Percentiles rank a stretch among this genome's conserved stretches.
These are phyloP conservation scores for Epipyxis sp. DNA, from an alignment of 108 stramenopile genomes.

Conservation along the genomic window DNA sequence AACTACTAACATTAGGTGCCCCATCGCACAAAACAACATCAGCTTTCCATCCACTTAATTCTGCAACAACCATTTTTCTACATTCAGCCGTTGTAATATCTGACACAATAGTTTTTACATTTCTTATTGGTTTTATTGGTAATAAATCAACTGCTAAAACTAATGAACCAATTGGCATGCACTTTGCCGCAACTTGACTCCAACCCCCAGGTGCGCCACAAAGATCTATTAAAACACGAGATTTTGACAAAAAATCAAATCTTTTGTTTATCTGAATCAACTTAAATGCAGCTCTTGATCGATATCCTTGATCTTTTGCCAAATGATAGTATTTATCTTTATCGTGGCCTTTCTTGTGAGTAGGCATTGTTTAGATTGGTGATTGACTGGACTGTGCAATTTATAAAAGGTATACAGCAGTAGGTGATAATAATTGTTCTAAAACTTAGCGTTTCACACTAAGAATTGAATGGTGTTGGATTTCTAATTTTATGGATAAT, in stretches of 20 bases:
- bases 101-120: constrained; percentile 83
- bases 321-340: constrained; percentile 68
- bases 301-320: constrained; percentile 96
- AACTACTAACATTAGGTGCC: constrained; percentile 83
- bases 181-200: constrained; percentile 87
- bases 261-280: constrained; percentile 97
- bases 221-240: constrained; percentile 81
- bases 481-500: too few species aligned
- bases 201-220: constrained; percentile 99
- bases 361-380: not conserved
- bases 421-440: too few species aligned
- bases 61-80: constrained; percentile 53
- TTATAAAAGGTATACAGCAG: too few species aligned
- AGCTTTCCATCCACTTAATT: constrained; percentile 48
- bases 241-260: constrained; percentile 72
- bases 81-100: constrained; percentile 97
- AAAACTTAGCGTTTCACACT: too few species aligned
- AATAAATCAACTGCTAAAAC: constrained; percentile 95
- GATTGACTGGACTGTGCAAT: not conserved
- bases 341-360: constrained; percentile 47
- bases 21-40: constrained; percentile 99
- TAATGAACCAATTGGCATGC: constrained; percentile 59
- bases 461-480: too few species aligned
- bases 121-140: constrained; percentile 78
- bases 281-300: constrained; percentile 91